phyloP scores from a whole-genome alignment of 345 rosid species.

The Chamaenerion angustifolium region DNA sequence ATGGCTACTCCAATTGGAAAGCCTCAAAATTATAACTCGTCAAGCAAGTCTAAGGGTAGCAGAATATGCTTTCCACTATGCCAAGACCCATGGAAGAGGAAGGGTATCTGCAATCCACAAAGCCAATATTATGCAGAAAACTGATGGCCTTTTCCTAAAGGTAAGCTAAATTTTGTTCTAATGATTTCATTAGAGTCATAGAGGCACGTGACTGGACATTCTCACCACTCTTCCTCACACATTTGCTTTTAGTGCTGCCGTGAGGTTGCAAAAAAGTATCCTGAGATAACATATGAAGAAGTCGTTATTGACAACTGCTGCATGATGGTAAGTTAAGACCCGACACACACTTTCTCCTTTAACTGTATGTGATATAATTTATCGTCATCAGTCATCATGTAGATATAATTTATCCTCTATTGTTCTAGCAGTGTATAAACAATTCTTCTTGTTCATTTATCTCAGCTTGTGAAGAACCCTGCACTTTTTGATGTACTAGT shows the following conservation, averaged over 20 bases:
- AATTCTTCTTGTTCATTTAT: slow-evolving; percentile 7
- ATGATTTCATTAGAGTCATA: too few relatives aligned
- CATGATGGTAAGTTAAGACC: slow-evolving; percentile 63
- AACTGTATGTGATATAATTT: too few relatives aligned
- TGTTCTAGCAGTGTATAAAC: neutral
- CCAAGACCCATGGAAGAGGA: slow-evolving; percentile 89
- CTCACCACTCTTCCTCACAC: too few relatives aligned
- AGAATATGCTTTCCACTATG: slow-evolving; percentile 95
- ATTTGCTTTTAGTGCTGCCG: slow-evolving; percentile 78
- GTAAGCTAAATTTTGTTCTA: slow-evolving; percentile 15
- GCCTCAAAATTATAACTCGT: slow-evolving; percentile 93
- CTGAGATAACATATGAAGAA: slow-evolving; percentile 89
- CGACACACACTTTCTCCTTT: too few relatives aligned
- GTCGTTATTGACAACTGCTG: slow-evolving; percentile 99
- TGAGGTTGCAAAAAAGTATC: slow-evolving; percentile 96
- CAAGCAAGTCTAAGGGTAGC: slow-evolving; percentile 98
- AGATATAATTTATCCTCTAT: neutral
- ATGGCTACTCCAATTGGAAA: slow-evolving; percentile 99
- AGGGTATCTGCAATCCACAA: slow-evolving; percentile 97
- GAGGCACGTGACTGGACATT: too few relatives aligned
- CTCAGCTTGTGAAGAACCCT: slow-evolving; percentile 98
- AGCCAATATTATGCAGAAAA: slow-evolving; percentile 98
- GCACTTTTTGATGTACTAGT: slow-evolving; percentile 94
- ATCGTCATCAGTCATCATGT: neutral
- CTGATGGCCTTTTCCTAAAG: slow-evolving; percentile 97